Evolutionary conservation across 805 yeast genomes (phyloP).

Genomic region (Pichia deserticola): DNA sequence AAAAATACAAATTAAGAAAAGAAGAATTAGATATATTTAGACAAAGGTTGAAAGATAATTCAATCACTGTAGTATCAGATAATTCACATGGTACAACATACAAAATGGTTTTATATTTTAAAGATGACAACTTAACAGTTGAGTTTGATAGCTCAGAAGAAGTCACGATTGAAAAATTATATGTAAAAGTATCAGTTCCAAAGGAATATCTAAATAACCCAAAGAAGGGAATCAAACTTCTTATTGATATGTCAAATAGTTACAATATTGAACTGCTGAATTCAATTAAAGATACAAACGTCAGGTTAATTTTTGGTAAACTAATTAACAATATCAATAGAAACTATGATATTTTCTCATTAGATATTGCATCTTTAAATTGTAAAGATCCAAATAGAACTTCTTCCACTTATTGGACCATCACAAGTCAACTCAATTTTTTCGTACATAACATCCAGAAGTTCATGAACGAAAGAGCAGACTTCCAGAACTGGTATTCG

Average conservation of each 20-base stretch:
- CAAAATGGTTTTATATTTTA: conserved; percentile 21
- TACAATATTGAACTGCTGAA: conserved; percentile 22
- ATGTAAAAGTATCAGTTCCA: conserved; percentile 26
- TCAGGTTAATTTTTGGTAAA: conserved; percentile 27
- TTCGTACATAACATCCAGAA: conserved; percentile 28
- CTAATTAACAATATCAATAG: conserved; percentile 23
- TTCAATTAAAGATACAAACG: conserved; percentile 22
- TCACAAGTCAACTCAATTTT: conserved; percentile 28
- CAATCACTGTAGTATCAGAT: conserved; percentile 22
- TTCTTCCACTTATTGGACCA: conserved; percentile 13
- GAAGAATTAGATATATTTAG: conserved; percentile 22
- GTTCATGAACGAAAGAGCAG: conserved; percentile 23
- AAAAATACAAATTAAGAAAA: conserved; percentile 11
- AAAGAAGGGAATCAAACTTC: conserved; percentile 23
- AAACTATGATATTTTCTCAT: conserved; percentile 23
- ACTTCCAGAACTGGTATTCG: conserved; percentile 23
- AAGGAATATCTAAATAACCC: conserved; percentile 24
- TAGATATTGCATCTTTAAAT: conserved; percentile 15
- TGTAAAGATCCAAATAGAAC: not conserved
- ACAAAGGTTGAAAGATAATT: conserved; percentile 19
- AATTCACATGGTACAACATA: conserved; percentile 25
- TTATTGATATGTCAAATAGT: conserved; percentile 27
- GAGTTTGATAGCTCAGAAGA: conserved; percentile 25
- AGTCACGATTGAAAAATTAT: conserved; percentile 20
- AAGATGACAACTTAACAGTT: conserved; percentile 23